Conservation (phyloP, 192 early-diverging fungal genomes). For the Backusella psychrophila region DNA sequence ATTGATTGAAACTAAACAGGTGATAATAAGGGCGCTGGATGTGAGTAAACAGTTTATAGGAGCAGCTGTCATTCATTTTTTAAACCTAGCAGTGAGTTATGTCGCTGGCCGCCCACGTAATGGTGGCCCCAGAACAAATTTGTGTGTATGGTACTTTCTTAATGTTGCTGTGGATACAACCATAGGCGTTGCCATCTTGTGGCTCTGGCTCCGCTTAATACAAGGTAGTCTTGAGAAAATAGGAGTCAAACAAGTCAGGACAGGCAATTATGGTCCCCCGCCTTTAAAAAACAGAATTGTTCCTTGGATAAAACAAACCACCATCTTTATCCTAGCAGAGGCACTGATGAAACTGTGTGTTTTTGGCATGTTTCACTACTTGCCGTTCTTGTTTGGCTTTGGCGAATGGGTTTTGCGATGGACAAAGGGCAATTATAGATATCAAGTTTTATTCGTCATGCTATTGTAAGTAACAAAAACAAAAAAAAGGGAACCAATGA, state of each 20-base stretch:
- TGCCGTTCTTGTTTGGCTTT: slow-evolving; percentile 63
- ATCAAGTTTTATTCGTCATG: slow-evolving; percentile 79
- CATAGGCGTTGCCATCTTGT: slow-evolving; percentile 72
- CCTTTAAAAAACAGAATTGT: slow-evolving; percentile 44
- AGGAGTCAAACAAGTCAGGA: slow-evolving; percentile 54
- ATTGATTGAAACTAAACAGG: background rate
- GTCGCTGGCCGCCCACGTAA: slow-evolving; percentile 53
- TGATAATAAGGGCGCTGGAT: slow-evolving; percentile 56
- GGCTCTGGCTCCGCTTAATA: slow-evolving; percentile 47
- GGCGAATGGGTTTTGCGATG: slow-evolving; percentile 68
- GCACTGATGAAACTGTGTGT: slow-evolving; percentile 72
- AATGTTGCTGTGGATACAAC: slow-evolving; percentile 78
- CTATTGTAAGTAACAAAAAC: slow-evolving; percentile 36
- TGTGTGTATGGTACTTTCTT: slow-evolving; percentile 76
- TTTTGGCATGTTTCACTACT: slow-evolving; percentile 50
- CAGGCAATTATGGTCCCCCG: slow-evolving; percentile 70
- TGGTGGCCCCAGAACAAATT: slow-evolving; percentile 52
- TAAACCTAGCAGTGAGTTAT: slow-evolving; percentile 67
- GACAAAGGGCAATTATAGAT: slow-evolving; percentile 49
- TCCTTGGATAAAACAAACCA: slow-evolving; percentile 67
- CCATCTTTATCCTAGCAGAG: slow-evolving; percentile 63
- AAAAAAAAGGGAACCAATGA: background rate
- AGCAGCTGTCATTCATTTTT: slow-evolving; percentile 63
- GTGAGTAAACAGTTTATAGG: slow-evolving; percentile 78
- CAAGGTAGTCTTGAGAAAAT: slow-evolving; percentile 41